phyloP scores from a whole-genome alignment of 148 eudicot species.

The Diospyros lotus region DNA sequence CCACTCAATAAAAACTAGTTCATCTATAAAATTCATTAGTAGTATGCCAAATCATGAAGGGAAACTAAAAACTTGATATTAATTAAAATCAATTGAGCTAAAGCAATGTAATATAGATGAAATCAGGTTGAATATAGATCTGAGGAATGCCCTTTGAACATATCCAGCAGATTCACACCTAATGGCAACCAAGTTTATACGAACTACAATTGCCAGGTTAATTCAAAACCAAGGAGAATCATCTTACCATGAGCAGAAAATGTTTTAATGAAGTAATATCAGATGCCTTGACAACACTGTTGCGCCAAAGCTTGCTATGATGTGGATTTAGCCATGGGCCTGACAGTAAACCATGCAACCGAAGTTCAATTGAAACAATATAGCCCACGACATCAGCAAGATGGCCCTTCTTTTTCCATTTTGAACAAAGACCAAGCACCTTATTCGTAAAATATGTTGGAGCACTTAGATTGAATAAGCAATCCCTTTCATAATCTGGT shows the following conservation, averaged over 20 bases:
- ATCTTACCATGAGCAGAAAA: conserved; percentile 58
- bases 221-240: conserved; percentile 1
- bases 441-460: conserved; percentile 40
- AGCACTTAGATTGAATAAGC: conserved; percentile 53
- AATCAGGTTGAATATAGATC: neutral
- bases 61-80: neutral
- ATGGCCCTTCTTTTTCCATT: conserved; percentile 47
- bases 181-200: neutral
- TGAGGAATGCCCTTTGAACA: neutral
- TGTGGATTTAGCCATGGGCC: conserved; percentile 89
- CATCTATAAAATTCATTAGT: neutral
- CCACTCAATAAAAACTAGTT: neutral
- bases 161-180: neutral
- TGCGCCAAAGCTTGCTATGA: conserved; percentile 58
- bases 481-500: conserved; percentile 63
- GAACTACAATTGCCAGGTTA: neutral
- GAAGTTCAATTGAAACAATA: conserved; percentile 67
- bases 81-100: neutral
- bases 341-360: conserved; percentile 77
- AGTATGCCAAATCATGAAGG: neutral
- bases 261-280: conserved; percentile 49
- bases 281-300: conserved; percentile 45
- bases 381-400: conserved; percentile 60
- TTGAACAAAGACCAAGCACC: conserved; percentile 32
- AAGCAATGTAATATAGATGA: neutral